Evolutionary conservation across 2,329 filamentous ascomycete species (phyloP), one percentile per base, ranked within the genome.

Genomic region (Lachnellula arida): DNA sequence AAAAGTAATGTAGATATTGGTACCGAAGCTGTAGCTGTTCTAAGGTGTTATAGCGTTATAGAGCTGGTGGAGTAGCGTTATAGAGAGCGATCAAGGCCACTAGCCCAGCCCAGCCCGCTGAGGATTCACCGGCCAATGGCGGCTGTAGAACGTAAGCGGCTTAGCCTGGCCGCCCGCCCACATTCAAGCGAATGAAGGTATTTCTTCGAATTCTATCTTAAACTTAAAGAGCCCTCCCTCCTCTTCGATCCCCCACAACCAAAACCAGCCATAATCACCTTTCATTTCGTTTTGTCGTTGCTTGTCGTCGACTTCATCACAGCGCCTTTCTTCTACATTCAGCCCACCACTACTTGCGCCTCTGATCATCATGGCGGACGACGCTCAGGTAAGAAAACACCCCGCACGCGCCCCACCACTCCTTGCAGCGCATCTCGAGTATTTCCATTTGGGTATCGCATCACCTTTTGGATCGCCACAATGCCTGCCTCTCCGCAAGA

Each of bases 341-440:
- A 54, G 22, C 23, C 55, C 61, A 67, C 63, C 54, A 55, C 61
- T 63, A 66, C 60, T 53, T 53, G 50, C 60, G 48, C 61, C 42
- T 56, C 58, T 73, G 69, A 69, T 74, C 78, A 83, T 72, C 72
- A 86, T 86, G 83, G 80, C 82, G 74, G 82, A 85, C 58, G 84
- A 86, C 71, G 79, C 81, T 67, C 80, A 83, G 79, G 83, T 86
- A 81, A 70, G 81, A 73, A 55, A 56, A 56, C 55, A 50, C 54
- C 54, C 53, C 44, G 35, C 59, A 40, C 54, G 50, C 58, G 58
- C 54, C 56, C 58, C 67, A 66, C 63, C 64, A 64, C 62, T 63
- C 59, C 56, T 65, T 61, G 64, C 63, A 53, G 63, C 63, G 63
- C 62, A 62, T 66, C 37, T 59, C 52, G 46, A 59, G 43, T 23